phyloP scores from a whole-genome alignment of 2,329 filamentous ascomycete genomes.

The Chaetomiaceae sp. region DNA sequence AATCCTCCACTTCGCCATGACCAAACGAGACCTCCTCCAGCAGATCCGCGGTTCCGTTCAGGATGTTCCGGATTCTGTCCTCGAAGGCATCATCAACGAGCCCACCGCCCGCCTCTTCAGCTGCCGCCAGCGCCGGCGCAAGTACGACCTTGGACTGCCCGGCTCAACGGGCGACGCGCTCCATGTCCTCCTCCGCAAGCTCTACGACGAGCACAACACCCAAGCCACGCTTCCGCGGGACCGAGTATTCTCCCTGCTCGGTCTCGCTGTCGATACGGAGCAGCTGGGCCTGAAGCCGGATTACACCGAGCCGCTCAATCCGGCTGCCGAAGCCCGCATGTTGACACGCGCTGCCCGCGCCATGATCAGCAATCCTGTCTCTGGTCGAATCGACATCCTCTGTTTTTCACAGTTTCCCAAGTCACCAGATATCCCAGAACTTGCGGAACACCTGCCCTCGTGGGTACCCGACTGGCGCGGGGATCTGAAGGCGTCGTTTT shows the following conservation, averaged over 20 bases:
- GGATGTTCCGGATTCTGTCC: not conserved
- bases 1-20: not conserved
- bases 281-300: conserved; percentile 7
- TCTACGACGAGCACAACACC: conserved; percentile 10
- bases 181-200: conserved; percentile 8
- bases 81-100: not conserved
- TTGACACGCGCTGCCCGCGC: conserved; percentile 10
- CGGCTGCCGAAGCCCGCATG: not conserved
- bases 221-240: conserved; percentile 7
- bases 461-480: conserved; percentile 19
- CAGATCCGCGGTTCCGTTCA: not conserved
- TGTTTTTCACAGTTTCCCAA: conserved; percentile 16
- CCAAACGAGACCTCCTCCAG: not conserved
- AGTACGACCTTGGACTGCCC: not conserved
- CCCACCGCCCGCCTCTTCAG: conserved; percentile 7
- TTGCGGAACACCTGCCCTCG: not conserved
- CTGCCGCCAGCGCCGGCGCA: conserved; percentile 1
- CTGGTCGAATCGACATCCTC: not conserved
- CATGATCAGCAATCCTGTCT: conserved; percentile 11
- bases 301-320: not conserved
- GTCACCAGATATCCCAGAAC: not conserved
- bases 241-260: conserved; percentile 14
- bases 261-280: conserved; percentile 12
- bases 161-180: conserved; percentile 5
- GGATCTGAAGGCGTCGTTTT: conserved; percentile 1